Conservation (phyloP, 31 red algal species). For the Bonnemaisonia californica region DNA sequence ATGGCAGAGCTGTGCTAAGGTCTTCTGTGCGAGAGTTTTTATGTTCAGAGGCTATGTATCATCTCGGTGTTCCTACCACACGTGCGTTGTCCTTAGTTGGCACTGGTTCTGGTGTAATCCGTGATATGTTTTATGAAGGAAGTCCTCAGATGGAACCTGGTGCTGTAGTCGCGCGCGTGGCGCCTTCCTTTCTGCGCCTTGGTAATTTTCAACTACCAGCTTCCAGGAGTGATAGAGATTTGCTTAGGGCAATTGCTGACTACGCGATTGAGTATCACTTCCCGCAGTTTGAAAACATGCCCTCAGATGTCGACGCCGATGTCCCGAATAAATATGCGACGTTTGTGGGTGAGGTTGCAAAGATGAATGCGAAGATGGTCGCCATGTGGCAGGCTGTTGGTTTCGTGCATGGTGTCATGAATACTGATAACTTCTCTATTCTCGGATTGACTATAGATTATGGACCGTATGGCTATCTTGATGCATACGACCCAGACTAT, state of each 20-base stretch:
- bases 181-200: slow-evolving; percentile 87
- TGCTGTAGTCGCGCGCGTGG: slow-evolving; percentile 86
- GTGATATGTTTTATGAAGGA: slow-evolving; percentile 98
- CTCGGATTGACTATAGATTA: slow-evolving; percentile 98
- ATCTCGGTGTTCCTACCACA: slow-evolving; percentile 95
- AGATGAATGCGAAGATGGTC: slow-evolving; percentile 85
- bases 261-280: slow-evolving; percentile 88
- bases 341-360: slow-evolving; percentile 69
- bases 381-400: slow-evolving; percentile 93
- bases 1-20: slow-evolving; percentile 95
- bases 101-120: slow-evolving; percentile 85
- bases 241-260: slow-evolving; percentile 73
- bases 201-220: slow-evolving; percentile 92
- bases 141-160: slow-evolving; percentile 86
- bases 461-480: slow-evolving; percentile 98
- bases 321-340: slow-evolving; percentile 49
- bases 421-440: slow-evolving; percentile 98
- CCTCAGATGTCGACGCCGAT: neutral
- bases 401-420: slow-evolving; percentile 99
- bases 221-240: slow-evolving; percentile 62
- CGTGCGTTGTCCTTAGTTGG: slow-evolving; percentile 84
- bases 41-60: slow-evolving; percentile 88
- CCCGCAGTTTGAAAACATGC: slow-evolving; percentile 59
- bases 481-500: slow-evolving; percentile 92
- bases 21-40: slow-evolving; percentile 98